phyloP scores from a whole-genome alignment of 1,139 yeast species.

The Saccharomyces hybrid region DNA sequence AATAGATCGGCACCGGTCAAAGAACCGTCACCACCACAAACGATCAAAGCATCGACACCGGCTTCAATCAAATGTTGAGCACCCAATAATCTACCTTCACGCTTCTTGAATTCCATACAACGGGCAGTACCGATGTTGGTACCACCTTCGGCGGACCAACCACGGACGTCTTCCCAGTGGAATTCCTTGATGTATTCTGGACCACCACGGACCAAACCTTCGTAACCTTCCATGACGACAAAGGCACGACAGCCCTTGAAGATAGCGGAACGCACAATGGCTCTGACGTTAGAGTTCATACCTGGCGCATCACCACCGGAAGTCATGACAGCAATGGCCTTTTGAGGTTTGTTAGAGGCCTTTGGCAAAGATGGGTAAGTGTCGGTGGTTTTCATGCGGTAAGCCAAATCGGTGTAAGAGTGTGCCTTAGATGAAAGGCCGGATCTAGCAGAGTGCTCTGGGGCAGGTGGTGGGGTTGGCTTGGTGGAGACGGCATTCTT shows the following conservation, averaged over 20 bases:
- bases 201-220: slow-evolving; percentile 86
- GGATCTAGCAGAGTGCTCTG: slow-evolving; percentile 10
- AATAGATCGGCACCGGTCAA: slow-evolving; percentile 96
- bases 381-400: slow-evolving; percentile 16
- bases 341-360: slow-evolving; percentile 11
- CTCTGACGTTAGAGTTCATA: slow-evolving; percentile 89
- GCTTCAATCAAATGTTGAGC: slow-evolving; percentile 77
- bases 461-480: slow-evolving; percentile 33
- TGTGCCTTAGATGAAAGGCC: slow-evolving; percentile 21
- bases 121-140: slow-evolving; percentile 96
- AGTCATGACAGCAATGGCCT: slow-evolving; percentile 81
- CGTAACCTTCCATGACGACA: slow-evolving; percentile 92
- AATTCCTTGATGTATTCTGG: slow-evolving; percentile 56
- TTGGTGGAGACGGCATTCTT: slow-evolving; percentile 50
- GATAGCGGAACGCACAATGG: slow-evolving; percentile 82
- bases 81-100: slow-evolving; percentile 73
- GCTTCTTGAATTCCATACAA: slow-evolving; percentile 75
- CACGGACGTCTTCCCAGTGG: slow-evolving; percentile 91
- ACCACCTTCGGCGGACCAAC: slow-evolving; percentile 88
- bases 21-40: slow-evolving; percentile 99
- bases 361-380: slow-evolving; percentile 21
- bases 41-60: slow-evolving; percentile 92
- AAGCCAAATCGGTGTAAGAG: slow-evolving; percentile 25
- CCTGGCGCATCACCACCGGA: slow-evolving; percentile 99
- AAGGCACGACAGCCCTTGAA: slow-evolving; percentile 84